Percentiles rank a stretch among this genome's conserved stretches.
Evolutionary conservation across 306 rosid genomes (phyloP).

Genomic region (Sicyos baderoa): DNA sequence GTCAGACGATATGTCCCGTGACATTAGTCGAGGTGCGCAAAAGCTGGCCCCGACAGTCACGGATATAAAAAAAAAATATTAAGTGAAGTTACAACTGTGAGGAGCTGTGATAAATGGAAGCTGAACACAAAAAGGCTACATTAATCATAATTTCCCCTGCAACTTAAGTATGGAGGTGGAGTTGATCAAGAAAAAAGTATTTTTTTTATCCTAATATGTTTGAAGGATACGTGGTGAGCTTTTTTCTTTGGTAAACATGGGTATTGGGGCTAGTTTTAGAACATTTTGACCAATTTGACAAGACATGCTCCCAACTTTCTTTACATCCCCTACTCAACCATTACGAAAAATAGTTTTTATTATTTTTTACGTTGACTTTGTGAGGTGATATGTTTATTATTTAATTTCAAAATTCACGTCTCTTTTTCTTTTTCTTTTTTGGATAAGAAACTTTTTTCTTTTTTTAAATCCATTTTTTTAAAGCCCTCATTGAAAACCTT

Average conservation of each 20-base stretch:
- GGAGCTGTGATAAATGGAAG: conserved; percentile 1
- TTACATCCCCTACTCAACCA: not conserved
- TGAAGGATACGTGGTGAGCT: not conserved
- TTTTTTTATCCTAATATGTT: not conserved
- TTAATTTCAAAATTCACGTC: not conserved
- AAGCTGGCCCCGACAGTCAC: too few species aligned
- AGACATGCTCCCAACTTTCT: not conserved
- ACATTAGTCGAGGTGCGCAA: too few species aligned
- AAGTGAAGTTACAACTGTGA: not conserved
- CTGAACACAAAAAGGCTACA: not conserved
- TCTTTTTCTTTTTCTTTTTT: too few species aligned
- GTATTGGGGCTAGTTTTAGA: not conserved
- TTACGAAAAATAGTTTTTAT: not conserved
- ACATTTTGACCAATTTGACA: conserved; percentile 4
- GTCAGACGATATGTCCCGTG: too few species aligned
- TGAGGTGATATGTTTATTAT: not conserved
- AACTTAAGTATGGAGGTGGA: not conserved
- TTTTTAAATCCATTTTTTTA: conserved; percentile 2
- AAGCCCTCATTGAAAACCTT: conserved; percentile 1
- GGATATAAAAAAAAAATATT: too few species aligned
- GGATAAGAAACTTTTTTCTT: too few species aligned
- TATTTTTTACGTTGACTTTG: conserved; percentile 1
- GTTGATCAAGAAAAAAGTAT: too few species aligned
- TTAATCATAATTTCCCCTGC: not conserved
- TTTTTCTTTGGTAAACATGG: not conserved